phyloP scores from a whole-genome alignment of 805 yeast genomes.

The Trichomonascus vanleenenianus region DNA sequence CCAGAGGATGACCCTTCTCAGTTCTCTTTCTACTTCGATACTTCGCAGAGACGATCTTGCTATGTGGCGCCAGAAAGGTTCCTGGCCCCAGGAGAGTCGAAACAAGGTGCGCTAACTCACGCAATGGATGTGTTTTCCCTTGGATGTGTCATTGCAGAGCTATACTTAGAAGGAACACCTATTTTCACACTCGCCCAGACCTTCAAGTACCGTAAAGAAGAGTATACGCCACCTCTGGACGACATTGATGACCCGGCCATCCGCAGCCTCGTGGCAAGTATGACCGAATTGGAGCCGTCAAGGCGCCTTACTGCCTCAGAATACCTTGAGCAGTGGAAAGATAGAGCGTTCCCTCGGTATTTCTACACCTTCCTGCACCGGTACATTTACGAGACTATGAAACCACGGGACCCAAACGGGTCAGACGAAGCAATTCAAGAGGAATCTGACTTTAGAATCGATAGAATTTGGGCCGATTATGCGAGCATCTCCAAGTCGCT shows the following conservation, averaged over 20 bases:
- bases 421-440: conserved; percentile 23
- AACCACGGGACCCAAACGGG: conserved; percentile 10
- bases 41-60: conserved; percentile 78
- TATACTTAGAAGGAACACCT: conserved; percentile 80
- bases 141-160: conserved; percentile 80
- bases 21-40: conserved; percentile 86
- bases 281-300: conserved; percentile 58
- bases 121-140: conserved; percentile 63
- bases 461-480: conserved; percentile 51
- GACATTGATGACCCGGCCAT: conserved; percentile 45
- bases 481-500: conserved; percentile 35
- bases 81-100: conserved; percentile 21
- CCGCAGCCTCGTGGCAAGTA: conserved; percentile 47
- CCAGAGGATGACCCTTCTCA: conserved; percentile 94
- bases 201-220: conserved; percentile 69
- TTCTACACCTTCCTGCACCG: conserved; percentile 62
- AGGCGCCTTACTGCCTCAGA: conserved; percentile 49
- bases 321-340: conserved; percentile 44
- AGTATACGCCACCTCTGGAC: conserved; percentile 55
- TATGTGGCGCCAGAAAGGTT: conserved; percentile 95
- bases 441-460: conserved; percentile 50
- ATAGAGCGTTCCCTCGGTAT: conserved; percentile 51
- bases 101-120: conserved; percentile 34
- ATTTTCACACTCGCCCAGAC: conserved; percentile 80
- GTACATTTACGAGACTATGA: conserved; percentile 44